Conservation (phyloP, 2,329 filamentous ascomycete genomes). For the Fusarium odoratissimum region DNA sequence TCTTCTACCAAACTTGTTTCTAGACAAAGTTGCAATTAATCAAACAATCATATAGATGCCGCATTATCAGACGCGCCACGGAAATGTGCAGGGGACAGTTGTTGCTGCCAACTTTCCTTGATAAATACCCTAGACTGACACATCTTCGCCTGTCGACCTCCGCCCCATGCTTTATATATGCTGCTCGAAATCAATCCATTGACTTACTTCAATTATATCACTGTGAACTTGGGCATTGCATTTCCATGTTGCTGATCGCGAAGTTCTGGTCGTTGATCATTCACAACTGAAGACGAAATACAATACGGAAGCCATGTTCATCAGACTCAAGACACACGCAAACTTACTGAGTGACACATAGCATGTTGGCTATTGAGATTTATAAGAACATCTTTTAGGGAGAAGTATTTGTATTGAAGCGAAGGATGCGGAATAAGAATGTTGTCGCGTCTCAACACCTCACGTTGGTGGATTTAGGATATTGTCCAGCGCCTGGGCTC, state of each 20-base stretch:
- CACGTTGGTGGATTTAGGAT: neutral
- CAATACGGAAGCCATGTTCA: fast-evolving
- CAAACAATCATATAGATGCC: neutral
- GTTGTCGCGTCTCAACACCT: neutral
- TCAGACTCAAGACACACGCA: neutral
- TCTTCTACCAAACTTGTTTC: neutral
- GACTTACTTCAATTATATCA: too few relatives aligned
- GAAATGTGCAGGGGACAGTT: neutral
- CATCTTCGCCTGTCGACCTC: neutral
- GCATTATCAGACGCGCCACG: neutral
- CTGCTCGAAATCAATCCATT: too few relatives aligned
- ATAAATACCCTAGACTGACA: neutral
- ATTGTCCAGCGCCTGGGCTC: neutral
- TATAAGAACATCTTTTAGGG: too few relatives aligned
- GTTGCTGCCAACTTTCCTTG: neutral
- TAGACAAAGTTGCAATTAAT: neutral
- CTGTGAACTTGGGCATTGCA: fast-evolving
- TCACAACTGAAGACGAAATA: neutral
- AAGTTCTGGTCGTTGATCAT: neutral
- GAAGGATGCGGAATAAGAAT: neutral
- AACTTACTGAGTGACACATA: too few relatives aligned
- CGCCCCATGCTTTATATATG: neutral
- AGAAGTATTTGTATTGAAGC: neutral
- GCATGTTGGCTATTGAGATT: neutral
- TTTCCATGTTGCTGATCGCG: neutral